Percentiles rank a stretch among this genome's conserved stretches.
Conservation (phyloP, 192 early-diverging fungal genomes). For the Piromyces sp. region DNA sequence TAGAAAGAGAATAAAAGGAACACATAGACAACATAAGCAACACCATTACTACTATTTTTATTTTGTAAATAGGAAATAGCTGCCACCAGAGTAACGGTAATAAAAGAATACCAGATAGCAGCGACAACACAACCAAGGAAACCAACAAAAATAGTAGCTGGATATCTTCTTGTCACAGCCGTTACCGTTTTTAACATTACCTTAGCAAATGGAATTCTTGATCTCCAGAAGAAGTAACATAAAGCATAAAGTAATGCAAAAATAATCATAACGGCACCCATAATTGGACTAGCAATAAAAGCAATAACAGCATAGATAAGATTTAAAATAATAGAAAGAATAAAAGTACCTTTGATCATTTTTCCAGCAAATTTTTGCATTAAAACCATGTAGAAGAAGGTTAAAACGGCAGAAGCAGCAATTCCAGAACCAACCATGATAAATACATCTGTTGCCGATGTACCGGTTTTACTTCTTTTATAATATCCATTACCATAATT, state of each 20-base stretch:
- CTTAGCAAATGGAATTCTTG: too few relatives aligned
- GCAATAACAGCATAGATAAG: constrained; percentile 15
- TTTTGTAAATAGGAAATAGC: too few relatives aligned
- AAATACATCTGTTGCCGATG: too few relatives aligned
- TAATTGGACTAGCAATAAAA: constrained; percentile 1
- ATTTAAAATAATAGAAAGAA: constrained; percentile 16
- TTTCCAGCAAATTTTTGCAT: constrained; percentile 17
- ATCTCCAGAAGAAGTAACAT: constrained; percentile 14
- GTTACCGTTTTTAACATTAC: too few relatives aligned
- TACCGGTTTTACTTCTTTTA: background rate
- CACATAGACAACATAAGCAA: too few relatives aligned
- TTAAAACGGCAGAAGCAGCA: background rate
- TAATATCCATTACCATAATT: background rate
- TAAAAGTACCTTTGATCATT: constrained; percentile 25
- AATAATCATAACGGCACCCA: constrained; percentile 11
- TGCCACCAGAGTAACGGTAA: too few relatives aligned
- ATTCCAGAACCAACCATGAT: background rate
- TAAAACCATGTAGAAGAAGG: background rate
- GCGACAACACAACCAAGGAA: too few relatives aligned
- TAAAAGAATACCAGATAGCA: too few relatives aligned
- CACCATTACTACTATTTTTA: too few relatives aligned
- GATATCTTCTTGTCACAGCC: too few relatives aligned
- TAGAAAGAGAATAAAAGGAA: too few relatives aligned
- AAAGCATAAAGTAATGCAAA: constrained; percentile 18
- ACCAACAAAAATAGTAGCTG: too few relatives aligned